Conservation (phyloP, 2,329 filamentous ascomycete genomes). For the Daldinia sp. region DNA sequence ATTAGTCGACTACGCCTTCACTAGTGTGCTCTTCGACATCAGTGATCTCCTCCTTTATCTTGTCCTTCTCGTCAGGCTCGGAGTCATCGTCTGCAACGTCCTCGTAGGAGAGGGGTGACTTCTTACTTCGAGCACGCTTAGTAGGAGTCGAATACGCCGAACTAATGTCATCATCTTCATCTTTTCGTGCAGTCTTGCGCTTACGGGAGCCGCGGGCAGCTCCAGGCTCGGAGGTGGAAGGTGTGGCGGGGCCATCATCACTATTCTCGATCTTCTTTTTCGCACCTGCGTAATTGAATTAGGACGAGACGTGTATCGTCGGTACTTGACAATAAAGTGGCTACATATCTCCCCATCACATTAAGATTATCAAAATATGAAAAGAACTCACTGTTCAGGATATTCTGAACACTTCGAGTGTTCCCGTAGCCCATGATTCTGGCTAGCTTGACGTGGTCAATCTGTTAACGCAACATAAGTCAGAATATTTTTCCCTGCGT, state of each 20-base stretch:
- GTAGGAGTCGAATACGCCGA: background rate
- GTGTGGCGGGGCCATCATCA: slow-evolving; percentile 9
- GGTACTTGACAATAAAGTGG: background rate
- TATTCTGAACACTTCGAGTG: slow-evolving; percentile 22
- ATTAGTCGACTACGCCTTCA: slow-evolving; percentile 22
- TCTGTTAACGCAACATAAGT: slow-evolving; percentile 16
- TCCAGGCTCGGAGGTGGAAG: slow-evolving; percentile 12
- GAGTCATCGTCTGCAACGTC: background rate
- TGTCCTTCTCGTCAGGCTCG: background rate
- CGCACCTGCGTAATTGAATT: slow-evolving; percentile 9
- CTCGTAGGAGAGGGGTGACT: background rate
- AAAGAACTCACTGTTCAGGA: slow-evolving; percentile 30
- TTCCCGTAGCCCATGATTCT: slow-evolving; percentile 35
- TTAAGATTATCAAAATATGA: background rate
- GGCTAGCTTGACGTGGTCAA: slow-evolving; percentile 36
- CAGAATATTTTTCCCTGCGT: background rate
- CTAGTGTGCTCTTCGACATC: background rate
- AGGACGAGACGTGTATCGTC: background rate
- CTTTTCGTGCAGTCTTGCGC: slow-evolving; percentile 13
- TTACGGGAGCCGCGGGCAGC: slow-evolving; percentile 13
- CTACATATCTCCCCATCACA: background rate
- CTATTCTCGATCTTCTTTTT: slow-evolving; percentile 21
- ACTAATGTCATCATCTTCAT: background rate
- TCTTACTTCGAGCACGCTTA: slow-evolving; percentile 12
- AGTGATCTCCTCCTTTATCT: background rate